Base-by-base conservation (phyloP, 2,329 filamentous ascomycete genomes). In the Myrmaecium sp. region DNA sequence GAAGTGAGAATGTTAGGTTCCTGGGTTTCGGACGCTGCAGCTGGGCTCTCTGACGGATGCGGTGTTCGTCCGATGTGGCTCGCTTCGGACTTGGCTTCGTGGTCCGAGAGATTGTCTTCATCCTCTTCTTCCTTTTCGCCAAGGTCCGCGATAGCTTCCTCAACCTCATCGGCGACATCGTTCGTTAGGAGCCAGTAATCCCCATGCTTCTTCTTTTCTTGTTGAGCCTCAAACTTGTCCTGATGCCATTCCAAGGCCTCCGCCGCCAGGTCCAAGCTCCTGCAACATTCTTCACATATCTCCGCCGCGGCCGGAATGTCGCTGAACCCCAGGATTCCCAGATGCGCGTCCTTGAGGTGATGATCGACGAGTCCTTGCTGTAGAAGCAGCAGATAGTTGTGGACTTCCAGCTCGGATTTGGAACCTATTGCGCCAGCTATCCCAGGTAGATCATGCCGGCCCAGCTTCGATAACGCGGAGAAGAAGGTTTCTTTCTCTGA, bases 351-450 rank as follows among this genome's bases (percentile, higher is more conserved):
- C 11, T 40, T 38, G 21, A 33, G 35, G 55, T 53, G 13, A 14
- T 51, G 43, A 18, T 59, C 47, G 5, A 55, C 37, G 2, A 57
- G 33, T 3, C 48, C 60, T 12, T 61, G 54, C 6, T 70, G 57
- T 4, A 94, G 59, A 1, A 78, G 46, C 5, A 57, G 41, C 4
- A 91, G 46, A 43, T 83, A 83, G 26, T 76, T 67, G 15, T 64
- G 63, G 17, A 89, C 69, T 50, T 94, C 82, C 6, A 75, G 44
- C 35, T 70, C 64, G 31, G 70, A 74, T 51, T 95, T 95, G 17
- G 69, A 74, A 1, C 59, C 58, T 10, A 93, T 57, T 0, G 64
- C 59, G 6, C 51, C 40, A 1, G 79, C 62, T 29, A 94, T 74
- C 1, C 62, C 66, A 2, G 51, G 51, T 1, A 76, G 39, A 33